Evolutionary conservation across 2,329 filamentous ascomycete genomes (phyloP).

Genomic region (Aureobasidium vineae): DNA sequence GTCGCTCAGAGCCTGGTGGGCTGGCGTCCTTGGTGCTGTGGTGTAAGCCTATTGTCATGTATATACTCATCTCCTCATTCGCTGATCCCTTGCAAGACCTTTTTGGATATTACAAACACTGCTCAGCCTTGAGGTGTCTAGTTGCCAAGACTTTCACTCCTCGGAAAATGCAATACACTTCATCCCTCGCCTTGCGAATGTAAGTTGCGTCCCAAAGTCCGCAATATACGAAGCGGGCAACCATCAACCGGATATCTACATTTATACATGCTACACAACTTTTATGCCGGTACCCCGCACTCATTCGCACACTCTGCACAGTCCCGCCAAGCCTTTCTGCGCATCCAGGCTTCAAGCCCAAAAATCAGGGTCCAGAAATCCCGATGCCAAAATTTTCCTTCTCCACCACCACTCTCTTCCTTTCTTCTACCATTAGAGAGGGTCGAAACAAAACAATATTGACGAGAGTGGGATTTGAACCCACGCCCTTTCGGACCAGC

Average conservation of each 20-base stretch:
- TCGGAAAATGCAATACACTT: neutral
- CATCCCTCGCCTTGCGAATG: neutral
- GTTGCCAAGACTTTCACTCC: neutral
- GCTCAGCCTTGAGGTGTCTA: neutral
- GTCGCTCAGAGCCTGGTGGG: conserved; percentile 1
- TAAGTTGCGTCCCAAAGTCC: neutral
- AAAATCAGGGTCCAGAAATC: neutral
- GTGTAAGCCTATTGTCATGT: conserved; percentile 6
- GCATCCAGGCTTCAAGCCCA: neutral
- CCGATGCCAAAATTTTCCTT: neutral
- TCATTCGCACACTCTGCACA: neutral
- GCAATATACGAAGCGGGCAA: neutral
- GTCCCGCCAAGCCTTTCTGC: neutral
- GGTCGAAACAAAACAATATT: conserved; percentile 3
- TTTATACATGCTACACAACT: neutral
- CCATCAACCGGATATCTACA: neutral
- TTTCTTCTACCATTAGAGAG: no score
- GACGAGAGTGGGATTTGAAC: conserved; percentile 25
- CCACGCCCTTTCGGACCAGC: conserved; percentile 24
- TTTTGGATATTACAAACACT: neutral
- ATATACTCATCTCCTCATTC: neutral
- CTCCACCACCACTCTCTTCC: no score
- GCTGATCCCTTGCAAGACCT: neutral
- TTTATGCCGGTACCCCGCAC: neutral
- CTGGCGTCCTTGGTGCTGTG: neutral